These are phyloP conservation scores for Paramyrothecium roridum DNA, from an alignment of 2,329 filamentous ascomycete genomes.

Conservation along the genomic window DNA sequence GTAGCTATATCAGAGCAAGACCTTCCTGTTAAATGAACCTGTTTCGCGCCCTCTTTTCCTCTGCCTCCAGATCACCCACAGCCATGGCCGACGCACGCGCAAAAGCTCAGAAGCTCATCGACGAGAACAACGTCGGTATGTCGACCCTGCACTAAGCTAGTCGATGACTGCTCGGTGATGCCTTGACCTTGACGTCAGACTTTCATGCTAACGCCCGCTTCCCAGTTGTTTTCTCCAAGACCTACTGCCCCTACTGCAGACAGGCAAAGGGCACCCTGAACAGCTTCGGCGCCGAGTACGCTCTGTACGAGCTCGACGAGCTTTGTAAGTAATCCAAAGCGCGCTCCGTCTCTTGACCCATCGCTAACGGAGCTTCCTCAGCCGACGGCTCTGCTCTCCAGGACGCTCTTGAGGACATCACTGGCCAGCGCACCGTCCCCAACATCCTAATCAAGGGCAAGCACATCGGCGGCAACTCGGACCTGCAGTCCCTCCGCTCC, in stretches of 20 bases:
- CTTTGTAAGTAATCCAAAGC: constrained; percentile 57
- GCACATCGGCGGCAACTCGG: constrained; percentile 96
- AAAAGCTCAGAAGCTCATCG: constrained; percentile 83
- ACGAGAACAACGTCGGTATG: constrained; percentile 82
- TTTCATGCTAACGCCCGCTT: background rate
- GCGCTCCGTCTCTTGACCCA: constrained; percentile 58
- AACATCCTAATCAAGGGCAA: constrained; percentile 91
- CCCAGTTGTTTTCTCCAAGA: constrained; percentile 91
- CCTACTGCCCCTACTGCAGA: constrained; percentile 90
- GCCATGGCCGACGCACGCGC: constrained; percentile 76
- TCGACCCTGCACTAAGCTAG: constrained; percentile 6
- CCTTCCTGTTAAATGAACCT: constrained; percentile 52
- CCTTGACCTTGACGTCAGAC: background rate
- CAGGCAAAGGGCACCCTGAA: constrained; percentile 73
- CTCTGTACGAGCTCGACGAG: constrained; percentile 79
- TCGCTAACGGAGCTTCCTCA: constrained; percentile 32
- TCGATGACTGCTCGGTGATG: background rate
- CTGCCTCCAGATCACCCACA: constrained; percentile 55
- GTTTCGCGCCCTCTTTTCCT: constrained; percentile 68
- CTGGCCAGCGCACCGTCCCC: constrained; percentile 82
- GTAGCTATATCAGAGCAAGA: background rate
- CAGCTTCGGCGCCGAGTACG: constrained; percentile 68
- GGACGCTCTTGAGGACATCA: constrained; percentile 75
- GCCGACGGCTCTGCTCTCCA: constrained; percentile 83
- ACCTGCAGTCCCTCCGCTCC: constrained; percentile 61